These are phyloP conservation scores for Cercospora brassicicola DNA, from an alignment of 2,329 filamentous ascomycete genomes.

Conservation along the genomic window DNA sequence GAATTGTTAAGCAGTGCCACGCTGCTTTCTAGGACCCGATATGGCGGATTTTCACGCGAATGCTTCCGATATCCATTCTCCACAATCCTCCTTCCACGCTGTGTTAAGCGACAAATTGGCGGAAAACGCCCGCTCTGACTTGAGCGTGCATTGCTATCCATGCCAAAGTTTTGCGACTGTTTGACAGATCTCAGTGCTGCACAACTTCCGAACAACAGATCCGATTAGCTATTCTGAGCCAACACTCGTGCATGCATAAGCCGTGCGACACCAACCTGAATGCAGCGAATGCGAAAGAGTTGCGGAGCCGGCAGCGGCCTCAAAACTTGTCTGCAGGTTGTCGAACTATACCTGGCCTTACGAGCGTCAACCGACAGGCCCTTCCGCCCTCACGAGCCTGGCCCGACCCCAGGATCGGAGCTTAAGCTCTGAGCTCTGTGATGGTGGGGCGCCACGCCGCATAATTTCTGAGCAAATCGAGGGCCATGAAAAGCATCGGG, in stretches of 20 bases:
- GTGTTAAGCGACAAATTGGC: background rate
- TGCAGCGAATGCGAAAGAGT: conserved; percentile 20
- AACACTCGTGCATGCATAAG: background rate
- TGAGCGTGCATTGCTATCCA: background rate
- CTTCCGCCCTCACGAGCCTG: background rate
- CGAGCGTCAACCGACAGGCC: background rate
- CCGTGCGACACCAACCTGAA: background rate
- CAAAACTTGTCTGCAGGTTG: conserved; percentile 8
- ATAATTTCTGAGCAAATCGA: conserved; percentile 2
- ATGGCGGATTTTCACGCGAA: background rate
- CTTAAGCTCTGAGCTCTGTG: conserved; percentile 16
- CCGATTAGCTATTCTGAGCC: background rate
- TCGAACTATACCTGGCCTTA: background rate
- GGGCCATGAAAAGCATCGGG: conserved; percentile 2
- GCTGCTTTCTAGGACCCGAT: background rate
- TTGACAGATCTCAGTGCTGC: background rate
- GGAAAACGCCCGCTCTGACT: background rate
- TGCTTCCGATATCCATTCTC: background rate
- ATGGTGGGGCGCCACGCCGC: conserved; percentile 15
- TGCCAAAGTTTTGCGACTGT: background rate
- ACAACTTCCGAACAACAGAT: background rate
- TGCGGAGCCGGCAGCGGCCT: conserved; percentile 17
- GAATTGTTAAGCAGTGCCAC: conserved; percentile 7
- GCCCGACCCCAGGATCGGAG: background rate
- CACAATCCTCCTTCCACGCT: background rate